A percentile compares a stretch with the other conserved stretches of the same genome.
Conservation (phyloP, 2,329 filamentous ascomycete species). For the Sporothrix luriei region DNA sequence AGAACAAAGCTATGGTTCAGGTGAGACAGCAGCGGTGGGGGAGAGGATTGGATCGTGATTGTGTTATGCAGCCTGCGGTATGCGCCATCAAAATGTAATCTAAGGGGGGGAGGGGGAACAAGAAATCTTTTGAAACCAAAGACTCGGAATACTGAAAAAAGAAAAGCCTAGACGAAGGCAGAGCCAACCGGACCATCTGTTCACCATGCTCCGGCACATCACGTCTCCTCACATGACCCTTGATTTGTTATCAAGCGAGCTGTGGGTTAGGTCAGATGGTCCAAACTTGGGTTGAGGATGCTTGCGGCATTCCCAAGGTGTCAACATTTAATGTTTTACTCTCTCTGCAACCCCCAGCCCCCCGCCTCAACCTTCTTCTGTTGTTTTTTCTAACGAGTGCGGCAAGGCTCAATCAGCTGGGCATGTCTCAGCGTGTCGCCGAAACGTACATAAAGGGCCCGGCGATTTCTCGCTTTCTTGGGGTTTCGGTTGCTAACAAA, state of each 20-base stretch:
- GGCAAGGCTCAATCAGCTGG: constrained; percentile 6
- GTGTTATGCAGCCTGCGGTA: neutral
- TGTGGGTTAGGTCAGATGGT: neutral
- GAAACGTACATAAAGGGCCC: neutral
- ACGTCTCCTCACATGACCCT: neutral
- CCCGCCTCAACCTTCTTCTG: neutral
- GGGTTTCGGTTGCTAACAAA: neutral
- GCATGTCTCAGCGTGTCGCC: constrained; percentile 19
- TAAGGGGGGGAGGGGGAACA: too few species aligned
- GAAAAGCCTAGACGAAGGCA: neutral
- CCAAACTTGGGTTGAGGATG: neutral
- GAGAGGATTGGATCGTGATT: neutral
- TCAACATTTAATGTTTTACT: neutral
- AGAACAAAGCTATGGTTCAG: neutral
- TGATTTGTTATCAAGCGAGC: neutral
- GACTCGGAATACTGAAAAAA: neutral
- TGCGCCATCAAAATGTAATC: neutral
- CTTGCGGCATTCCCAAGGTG: neutral
- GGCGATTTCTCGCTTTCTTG: constrained; percentile 18
- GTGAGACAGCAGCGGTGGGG: neutral
- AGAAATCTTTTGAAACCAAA: neutral
- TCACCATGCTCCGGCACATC: neutral
- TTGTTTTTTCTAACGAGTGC: neutral
- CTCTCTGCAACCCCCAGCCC: too few species aligned
- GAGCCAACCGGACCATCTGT: neutral